Evolutionary conservation across 495 filamentous ascomycete genomes (phyloP).

Genomic region (Hypoxylon perforatum): DNA sequence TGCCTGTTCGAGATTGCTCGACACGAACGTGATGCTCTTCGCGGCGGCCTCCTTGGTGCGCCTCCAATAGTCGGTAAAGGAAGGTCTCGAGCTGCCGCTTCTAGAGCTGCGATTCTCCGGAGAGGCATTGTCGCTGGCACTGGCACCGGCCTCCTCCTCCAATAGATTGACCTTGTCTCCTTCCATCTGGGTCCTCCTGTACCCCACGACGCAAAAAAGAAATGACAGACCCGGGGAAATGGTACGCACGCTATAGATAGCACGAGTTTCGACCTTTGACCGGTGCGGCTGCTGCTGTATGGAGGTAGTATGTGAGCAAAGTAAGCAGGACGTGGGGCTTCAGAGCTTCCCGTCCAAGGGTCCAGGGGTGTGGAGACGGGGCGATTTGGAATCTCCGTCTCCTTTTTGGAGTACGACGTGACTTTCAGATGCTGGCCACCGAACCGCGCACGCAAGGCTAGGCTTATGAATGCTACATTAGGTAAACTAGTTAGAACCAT

Average conservation of each 20-base stretch:
- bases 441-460: not conserved
- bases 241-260: conserved; percentile 22
- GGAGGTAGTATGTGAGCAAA: not conserved
- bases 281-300: conserved; percentile 19
- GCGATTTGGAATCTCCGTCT: conserved; percentile 34
- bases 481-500: too few species aligned
- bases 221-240: conserved; percentile 17
- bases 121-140: not conserved
- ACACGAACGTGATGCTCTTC: conserved; percentile 50
- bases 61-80: conserved; percentile 53
- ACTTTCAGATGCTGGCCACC: not conserved
- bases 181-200: not conserved
- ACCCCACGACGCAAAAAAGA: conserved; percentile 10
- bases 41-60: conserved; percentile 44
- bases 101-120: not conserved
- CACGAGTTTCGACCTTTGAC: conserved; percentile 7
- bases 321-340: conserved; percentile 22
- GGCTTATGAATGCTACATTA: not conserved
- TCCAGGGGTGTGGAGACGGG: conserved; percentile 25
- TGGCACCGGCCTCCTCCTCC: conserved; percentile 20
- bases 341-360: not conserved
- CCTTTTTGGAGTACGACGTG: conserved; percentile 22
- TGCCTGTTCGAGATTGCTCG: conserved; percentile 37
- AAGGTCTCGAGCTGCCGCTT: conserved; percentile 40
- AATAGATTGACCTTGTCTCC: conserved; percentile 20